These are phyloP conservation scores for Cystobasidium pallidum DNA, from an alignment of 1,284 basidiomycete genomes.

Conservation along the genomic window DNA sequence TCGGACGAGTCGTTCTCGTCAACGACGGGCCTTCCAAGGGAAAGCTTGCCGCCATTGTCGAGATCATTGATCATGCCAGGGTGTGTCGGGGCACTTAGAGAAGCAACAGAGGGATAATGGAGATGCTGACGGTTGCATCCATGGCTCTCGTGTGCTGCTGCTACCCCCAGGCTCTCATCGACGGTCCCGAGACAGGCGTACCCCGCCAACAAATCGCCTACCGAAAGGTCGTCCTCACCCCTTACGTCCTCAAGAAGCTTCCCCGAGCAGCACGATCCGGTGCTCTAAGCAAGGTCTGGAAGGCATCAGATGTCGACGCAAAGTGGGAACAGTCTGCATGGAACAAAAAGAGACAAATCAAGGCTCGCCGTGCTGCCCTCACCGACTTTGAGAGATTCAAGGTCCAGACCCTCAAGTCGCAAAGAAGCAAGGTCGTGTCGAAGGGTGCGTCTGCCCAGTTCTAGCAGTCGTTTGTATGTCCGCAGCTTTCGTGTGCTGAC, in stretches of 20 bases:
- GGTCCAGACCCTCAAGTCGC: slow-evolving; percentile 63
- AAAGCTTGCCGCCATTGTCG: slow-evolving; percentile 91
- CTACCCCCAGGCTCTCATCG: slow-evolving; percentile 87
- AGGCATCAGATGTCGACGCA: slow-evolving; percentile 73
- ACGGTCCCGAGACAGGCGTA: slow-evolving; percentile 87
- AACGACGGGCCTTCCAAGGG: slow-evolving; percentile 82
- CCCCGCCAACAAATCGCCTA: slow-evolving; percentile 89
- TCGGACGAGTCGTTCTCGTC: slow-evolving; percentile 96
- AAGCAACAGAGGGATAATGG: background rate
- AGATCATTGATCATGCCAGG: slow-evolving; percentile 99
- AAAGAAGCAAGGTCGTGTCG: slow-evolving; percentile 55
- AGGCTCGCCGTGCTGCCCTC: slow-evolving; percentile 73
- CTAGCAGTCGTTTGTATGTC: background rate
- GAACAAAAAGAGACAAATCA: slow-evolving; percentile 85
- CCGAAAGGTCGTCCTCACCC: slow-evolving; percentile 90
- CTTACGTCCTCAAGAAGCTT: slow-evolving; percentile 78
- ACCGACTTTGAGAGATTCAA: slow-evolving; percentile 89
- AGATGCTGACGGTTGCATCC: background rate
- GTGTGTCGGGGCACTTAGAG: slow-evolving; percentile 61
- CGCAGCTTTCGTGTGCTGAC: slow-evolving; percentile 1
- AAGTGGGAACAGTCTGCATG: slow-evolving; percentile 80
- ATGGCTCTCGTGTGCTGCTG: no score
- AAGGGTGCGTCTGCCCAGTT: slow-evolving; percentile 36
- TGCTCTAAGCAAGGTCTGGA: slow-evolving; percentile 81
- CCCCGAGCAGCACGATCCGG: slow-evolving; percentile 85